phyloP scores from a whole-genome alignment of 164 flowering plant species.

The Chloranthus sessilifolius region DNA sequence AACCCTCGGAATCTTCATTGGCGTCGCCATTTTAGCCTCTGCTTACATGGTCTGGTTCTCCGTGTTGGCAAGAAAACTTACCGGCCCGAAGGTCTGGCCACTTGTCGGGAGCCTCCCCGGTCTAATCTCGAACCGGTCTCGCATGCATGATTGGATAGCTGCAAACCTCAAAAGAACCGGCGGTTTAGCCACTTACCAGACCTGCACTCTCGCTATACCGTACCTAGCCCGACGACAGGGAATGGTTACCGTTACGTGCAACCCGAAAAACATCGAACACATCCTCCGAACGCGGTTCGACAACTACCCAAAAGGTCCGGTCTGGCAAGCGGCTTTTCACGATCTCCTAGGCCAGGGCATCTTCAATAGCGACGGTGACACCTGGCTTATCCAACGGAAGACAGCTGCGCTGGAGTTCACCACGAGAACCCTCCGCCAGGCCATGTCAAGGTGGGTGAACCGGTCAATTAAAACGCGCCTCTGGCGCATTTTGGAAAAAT shows the following conservation, averaged over 20 bases:
- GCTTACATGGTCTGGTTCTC: constrained; percentile 68
- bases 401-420: constrained; percentile 95
- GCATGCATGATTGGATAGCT: constrained; percentile 81
- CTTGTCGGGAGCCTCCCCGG: constrained; percentile 64
- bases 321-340: constrained; percentile 73
- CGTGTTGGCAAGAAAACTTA: constrained; percentile 36
- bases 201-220: constrained; percentile 54
- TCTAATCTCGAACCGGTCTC: constrained; percentile 45
- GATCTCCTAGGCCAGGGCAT: constrained; percentile 92
- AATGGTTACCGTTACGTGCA: constrained; percentile 70
- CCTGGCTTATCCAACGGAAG: constrained; percentile 89
- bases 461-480: constrained; percentile 62
- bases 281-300: constrained; percentile 75
- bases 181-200: constrained; percentile 66
- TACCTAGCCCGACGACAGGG: constrained; percentile 57
- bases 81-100: constrained; percentile 71
- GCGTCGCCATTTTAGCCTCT: constrained; percentile 18
- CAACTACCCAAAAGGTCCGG: constrained; percentile 84
- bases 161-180: constrained; percentile 43
- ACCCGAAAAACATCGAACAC: constrained; percentile 85
- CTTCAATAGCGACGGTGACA: constrained; percentile 84
- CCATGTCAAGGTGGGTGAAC: constrained; percentile 93
- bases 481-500: constrained; percentile 57
- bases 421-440: constrained; percentile 81
- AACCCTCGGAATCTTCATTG: constrained; percentile 16